Evolutionary conservation across 352 stramenopile species (phyloP), one percentile per base, ranked within the genome.

Genomic region (Pythium biforme): DNA sequence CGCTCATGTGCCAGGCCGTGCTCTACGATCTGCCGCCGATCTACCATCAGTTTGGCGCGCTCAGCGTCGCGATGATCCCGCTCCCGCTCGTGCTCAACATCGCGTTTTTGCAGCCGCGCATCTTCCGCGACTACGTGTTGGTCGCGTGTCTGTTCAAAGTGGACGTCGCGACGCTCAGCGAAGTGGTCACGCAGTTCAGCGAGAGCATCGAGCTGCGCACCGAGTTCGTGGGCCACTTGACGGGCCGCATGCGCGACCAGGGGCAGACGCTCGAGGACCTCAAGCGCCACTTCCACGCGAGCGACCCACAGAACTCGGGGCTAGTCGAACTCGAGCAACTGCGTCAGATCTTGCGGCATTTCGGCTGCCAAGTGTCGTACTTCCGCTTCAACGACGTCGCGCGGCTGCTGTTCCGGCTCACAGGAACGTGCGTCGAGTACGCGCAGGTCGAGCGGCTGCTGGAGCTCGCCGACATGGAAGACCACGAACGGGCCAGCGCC

Each of bases 301-400:
- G 23, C 25, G 65, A 72, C 48, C 48, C 47, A 6, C 20, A 19
- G 9, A 40, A 34, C 22, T 53, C 37, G 8, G 65, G 65, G 1
- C 33, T 49, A 7, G 11, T 72, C 8, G 54, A 67, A 15, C 22
- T 65, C 6, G 59, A 72, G 19, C 47, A 72, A 15, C 25, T 72
- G 23, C 59, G 65, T 8, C 46, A 55, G 15, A 43, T 68, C 3
- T 37, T 72, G 41, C 53, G 27, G 17, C 19, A 56, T 3, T 65
- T 68, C 31, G 65, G 65, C 12, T 65, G 27, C 39, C 51, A 67
- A 31, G 26, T 72, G 20, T 72, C 64, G 45, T 72, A 50, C 59
- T 72, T 64, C 39, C 58, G 64, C 20, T 72, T 72, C 65, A 72
- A 72, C 59, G 48, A 52, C 40, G 40, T 68, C 10, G 66, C 64